Base-by-base conservation (phyloP, 306 rosid species). In the Cyamopsis tetragonoloba region DNA sequence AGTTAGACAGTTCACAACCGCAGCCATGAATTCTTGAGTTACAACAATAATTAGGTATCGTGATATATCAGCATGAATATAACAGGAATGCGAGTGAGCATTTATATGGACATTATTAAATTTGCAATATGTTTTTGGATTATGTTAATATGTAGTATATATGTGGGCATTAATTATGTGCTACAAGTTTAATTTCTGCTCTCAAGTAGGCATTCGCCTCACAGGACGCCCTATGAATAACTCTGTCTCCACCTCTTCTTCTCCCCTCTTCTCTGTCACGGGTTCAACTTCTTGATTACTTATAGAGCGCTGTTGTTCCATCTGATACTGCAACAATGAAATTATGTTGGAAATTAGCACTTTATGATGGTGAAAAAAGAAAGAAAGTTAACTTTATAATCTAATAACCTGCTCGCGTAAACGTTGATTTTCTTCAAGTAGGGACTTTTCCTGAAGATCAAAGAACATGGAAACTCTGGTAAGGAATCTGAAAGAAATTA, bases 191-290 rank as follows among this genome's bases (percentile, higher is more conserved):
- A 53, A 12, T 34, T 53, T 42, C 39, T n/a, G 61, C 57, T n/a
- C n/a, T n/a, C n/a, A n/a, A n/a, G n/a, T n/a, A n/a, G 64, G 24
- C 39, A 66, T 54, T 76, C 73, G 32, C 62, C 74, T 72, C 72
- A 70, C 54, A 0, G 97, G 91, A 43, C 79, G 86, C 31, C 97
- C 90, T 60, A 90, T 88, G 85, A 83, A 83, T 76, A 90, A 79
- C 8, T 86, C 89, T 4, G 95, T 88, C 73, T 88, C 99, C 78
- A 90, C 95, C 17, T 88, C 91, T 58, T 58, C 42, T 19, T 38
- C 73, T 6, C 31, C 31, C 6, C 2, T 43, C 53, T 23, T 54
- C 24, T 62, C 62, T 11, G 12, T 30, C 0, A 4, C 5, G 0
- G 28, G 55, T 32, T 62, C 59, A 2, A 56, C 66, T 31, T 60